phyloP scores from a whole-genome alignment of 192 early-diverging fungal species.

The Chytriomyces sp. region DNA sequence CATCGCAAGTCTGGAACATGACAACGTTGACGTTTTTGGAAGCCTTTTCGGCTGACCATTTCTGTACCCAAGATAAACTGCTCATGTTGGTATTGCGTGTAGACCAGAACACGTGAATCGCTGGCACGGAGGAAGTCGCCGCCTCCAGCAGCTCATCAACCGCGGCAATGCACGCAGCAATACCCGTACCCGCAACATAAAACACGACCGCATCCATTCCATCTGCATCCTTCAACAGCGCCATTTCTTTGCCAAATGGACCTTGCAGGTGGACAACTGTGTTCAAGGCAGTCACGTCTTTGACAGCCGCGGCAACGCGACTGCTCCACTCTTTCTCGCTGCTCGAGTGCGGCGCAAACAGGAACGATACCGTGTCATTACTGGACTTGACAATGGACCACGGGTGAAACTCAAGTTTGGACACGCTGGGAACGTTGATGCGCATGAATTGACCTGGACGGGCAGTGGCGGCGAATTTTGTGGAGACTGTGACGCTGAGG shows the following conservation, averaged over 20 bases:
- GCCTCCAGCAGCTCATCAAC: background rate
- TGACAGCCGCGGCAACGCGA: background rate
- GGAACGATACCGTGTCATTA: background rate
- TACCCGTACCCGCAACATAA: slow-evolving; percentile 28
- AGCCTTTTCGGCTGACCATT: background rate
- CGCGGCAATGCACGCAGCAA: slow-evolving; percentile 10
- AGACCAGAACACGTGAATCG: slow-evolving; percentile 6
- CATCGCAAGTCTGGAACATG: background rate
- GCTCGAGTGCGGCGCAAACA: slow-evolving; percentile 10
- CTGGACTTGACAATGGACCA: slow-evolving; percentile 74
- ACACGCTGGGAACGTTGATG: slow-evolving; percentile 73
- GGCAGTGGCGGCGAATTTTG: slow-evolving; percentile 40
- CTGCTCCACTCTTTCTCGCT: background rate
- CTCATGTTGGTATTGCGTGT: slow-evolving; percentile 8
- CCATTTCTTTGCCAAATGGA: slow-evolving; percentile 18
- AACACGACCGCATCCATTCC: slow-evolving; percentile 8
- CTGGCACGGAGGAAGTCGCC: background rate
- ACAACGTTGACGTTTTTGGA: background rate
- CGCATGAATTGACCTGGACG: slow-evolving; percentile 79
- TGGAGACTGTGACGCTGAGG: slow-evolving; percentile 62
- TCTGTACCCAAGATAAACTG: background rate
- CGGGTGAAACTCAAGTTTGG: slow-evolving; percentile 79
- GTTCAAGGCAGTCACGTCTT: background rate
- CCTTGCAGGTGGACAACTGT: slow-evolving; percentile 24
- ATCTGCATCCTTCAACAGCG: background rate